These are phyloP conservation scores for Wallacemonas sp. DNA, from an alignment of 208 protist species.

Conservation along the genomic window DNA sequence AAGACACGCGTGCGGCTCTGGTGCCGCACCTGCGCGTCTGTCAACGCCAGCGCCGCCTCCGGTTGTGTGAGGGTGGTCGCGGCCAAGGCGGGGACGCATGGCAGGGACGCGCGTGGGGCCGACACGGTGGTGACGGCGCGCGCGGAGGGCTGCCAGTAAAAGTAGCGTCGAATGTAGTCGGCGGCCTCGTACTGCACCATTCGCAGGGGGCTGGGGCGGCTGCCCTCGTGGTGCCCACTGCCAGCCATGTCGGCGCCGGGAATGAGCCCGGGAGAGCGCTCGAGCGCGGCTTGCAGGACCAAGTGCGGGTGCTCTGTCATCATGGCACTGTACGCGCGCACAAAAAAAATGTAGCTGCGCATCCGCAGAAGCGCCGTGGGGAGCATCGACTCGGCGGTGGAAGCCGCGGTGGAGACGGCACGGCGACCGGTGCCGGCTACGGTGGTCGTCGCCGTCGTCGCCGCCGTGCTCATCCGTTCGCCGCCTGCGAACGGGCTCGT, in stretches of 20 bases:
- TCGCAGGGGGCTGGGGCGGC: conserved; percentile 7
- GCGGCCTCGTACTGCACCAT: conserved; percentile 33
- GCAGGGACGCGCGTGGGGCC: not conserved
- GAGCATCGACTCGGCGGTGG: conserved; percentile 4
- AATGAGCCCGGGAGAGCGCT: conserved; percentile 25
- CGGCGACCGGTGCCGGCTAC: not conserved
- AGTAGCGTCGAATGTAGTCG: conserved; percentile 21
- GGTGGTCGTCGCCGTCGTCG: not conserved
- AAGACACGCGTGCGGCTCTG: conserved; percentile 2
- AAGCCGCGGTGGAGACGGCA: not conserved
- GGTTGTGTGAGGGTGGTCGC: no score
- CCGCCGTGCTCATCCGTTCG: not conserved
- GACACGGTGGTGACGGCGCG: not conserved
- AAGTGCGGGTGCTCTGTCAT: conserved; percentile 58
- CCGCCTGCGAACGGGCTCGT: not conserved
- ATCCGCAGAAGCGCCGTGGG: conserved; percentile 40
- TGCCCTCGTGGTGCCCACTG: not conserved
- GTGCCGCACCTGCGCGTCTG: not conserved
- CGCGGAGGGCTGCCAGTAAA: conserved; percentile 10
- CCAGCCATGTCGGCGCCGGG: conserved; percentile 20
- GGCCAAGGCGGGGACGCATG: no score
- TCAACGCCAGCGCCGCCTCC: not conserved
- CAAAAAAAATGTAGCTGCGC: conserved; percentile 79
- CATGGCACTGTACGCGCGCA: conserved; percentile 51
- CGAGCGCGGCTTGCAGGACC: conserved; percentile 54